Evolutionary conservation across 768 basidiomycete species (phyloP), one percentile per base, ranked within the genome.

Genomic region (Termitomyces sp.): DNA sequence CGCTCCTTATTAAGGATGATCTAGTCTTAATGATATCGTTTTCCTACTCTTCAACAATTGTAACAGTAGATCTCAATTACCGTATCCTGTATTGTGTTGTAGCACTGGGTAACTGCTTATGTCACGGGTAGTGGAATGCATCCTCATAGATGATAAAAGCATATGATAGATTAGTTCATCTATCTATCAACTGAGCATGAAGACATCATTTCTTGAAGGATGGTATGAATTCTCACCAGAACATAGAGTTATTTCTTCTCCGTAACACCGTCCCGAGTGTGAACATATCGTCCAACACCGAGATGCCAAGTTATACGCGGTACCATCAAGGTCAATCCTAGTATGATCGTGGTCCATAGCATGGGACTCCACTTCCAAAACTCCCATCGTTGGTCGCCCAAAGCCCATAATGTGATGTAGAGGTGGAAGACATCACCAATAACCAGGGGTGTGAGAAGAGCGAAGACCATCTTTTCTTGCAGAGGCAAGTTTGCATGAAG

Each of bases 291-390:
- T 55, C 85, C 87, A 51, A 90, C 72, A 9, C 89, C 89, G 47
- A 88, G 61, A 65, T 87, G 83, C 89, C 89, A 91, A 58, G 81
- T 77, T 19, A 87, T 64, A 24, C 89, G 77, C 11, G 89, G 88
- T 45, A 90, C 68, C 76, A 90, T 71, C 48, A 91, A 66, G 14
- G 78, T 79, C 35, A 88, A 60, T 0, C 88, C 88, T 12, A 86
- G 64, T 15, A 83, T 45, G 17, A 89, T 64, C 0, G 87, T 90
- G 5, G 78, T 72, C 82, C 85, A 87, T 19, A 89, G 66, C 80
- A 87, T 84, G 0, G 83, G 79, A 58, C 74, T 81, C 88, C 88
- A 90, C 24, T 71, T 75, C 42, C 66, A 62, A 19, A 88, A 59
- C 49, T 81, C 68, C 84, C 85, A 90, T 58, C 77, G 74, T 52